Base-by-base conservation (phyloP, 140 eudicot species). In the Stevia rebaudiana region DNA sequence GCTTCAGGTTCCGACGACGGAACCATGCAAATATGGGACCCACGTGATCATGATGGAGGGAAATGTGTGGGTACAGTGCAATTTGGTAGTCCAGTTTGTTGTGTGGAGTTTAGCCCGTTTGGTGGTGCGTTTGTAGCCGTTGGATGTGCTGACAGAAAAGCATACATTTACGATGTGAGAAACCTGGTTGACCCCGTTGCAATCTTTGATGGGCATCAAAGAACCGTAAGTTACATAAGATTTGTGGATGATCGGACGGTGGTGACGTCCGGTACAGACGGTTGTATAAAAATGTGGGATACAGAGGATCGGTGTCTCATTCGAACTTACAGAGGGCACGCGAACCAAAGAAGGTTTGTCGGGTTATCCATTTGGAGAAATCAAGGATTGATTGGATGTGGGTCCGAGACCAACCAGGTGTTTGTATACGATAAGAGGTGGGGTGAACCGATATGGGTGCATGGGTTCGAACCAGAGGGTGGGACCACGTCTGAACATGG, bases 1-100 rank as follows among this genome's bases (percentile, higher is more conserved):
- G 95, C 84, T 4, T 87, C 95, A 4, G 94, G 89, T n/a, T 84
- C 95, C 23, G 95, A 87, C 8, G 95, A 87, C 41, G 95, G 95
- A 2, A 74, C 87, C 78, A 73, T 87, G 81, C 95, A 87, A 44
- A 75, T 87, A 33, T 87, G 95, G 95, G 95, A 87, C 77, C 84
- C 95, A 1, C 79, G 95, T 28, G 33, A 28, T 0, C 74, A 82
- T 49, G 85, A 83, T 2, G 75, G 74, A 0, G 95, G 82, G 31
- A 44, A 28, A 8, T 74, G 66, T 48, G 64, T 87, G 80, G 86
- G 76, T n/a, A n/a, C 56, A 12, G 84, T 84, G 19, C 35, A 7
- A 5, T 43, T 73, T 0, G 46, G 72, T 15, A 84, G 76, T n/a
- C 86, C 95, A 0, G 81, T 87, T 11, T 87, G 95, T 47, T 81